Evolutionary conservation across 306 rosid species (phyloP).

Genomic region (Amphicarpaea edgeworthii): DNA sequence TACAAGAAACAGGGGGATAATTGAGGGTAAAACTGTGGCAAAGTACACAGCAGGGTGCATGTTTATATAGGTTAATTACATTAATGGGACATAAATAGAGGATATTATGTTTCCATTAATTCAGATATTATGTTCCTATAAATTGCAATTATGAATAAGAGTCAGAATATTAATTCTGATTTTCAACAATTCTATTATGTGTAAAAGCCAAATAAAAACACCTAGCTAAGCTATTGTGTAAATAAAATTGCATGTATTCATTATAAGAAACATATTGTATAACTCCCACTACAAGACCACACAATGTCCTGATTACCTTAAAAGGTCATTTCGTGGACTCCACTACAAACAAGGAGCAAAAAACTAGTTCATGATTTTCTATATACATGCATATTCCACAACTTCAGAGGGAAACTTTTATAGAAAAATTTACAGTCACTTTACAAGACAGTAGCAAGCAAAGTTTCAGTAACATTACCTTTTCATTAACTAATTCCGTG

Average conservation of each 20-base stretch:
- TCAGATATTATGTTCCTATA: too few species aligned
- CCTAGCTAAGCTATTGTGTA: slow-evolving; percentile 14
- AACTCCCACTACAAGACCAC: slow-evolving; percentile 20
- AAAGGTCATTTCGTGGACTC: slow-evolving; percentile 30
- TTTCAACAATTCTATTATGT: not conserved
- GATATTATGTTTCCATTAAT: too few species aligned
- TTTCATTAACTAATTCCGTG: slow-evolving; percentile 80
- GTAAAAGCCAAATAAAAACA: slow-evolving; percentile 1
- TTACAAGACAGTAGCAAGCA: slow-evolving; percentile 22
- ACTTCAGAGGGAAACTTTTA: not conserved
- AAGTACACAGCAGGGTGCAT: too few species aligned
- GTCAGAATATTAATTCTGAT: too few species aligned
- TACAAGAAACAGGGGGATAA: too few species aligned
- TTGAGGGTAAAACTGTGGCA: too few species aligned
- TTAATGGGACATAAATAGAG: too few species aligned
- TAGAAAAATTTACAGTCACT: not conserved
- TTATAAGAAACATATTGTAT: slow-evolving; percentile 3
- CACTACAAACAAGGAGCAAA: not conserved
- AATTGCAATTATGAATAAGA: too few species aligned
- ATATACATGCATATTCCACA: slow-evolving; percentile 20
- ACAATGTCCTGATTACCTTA: slow-evolving; percentile 21
- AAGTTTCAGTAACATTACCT: slow-evolving; percentile 55
- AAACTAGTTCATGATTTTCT: slow-evolving; percentile 9
- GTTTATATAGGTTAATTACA: too few species aligned
- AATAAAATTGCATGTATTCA: slow-evolving; percentile 12